Conservation (phyloP, 306 rosid genomes). For the Cucurbita ficifolia region DNA sequence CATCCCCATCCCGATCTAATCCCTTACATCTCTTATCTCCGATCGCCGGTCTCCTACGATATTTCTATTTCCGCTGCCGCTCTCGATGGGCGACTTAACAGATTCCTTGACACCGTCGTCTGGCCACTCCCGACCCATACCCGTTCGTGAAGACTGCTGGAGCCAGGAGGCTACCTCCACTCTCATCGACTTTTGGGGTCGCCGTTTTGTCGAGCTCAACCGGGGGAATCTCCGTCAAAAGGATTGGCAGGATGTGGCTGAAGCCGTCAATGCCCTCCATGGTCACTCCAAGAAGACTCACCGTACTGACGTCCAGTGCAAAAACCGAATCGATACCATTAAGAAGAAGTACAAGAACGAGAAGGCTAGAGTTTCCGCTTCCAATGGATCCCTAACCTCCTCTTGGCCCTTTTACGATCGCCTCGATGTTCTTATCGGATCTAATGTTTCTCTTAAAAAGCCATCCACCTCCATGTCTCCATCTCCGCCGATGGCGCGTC, state of each 20-base stretch:
- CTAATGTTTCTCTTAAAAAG: slow-evolving; percentile 32
- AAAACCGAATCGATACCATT: slow-evolving; percentile 83
- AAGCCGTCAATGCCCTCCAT: slow-evolving; percentile 81
- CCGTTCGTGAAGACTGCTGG: slow-evolving; percentile 97
- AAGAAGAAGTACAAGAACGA: slow-evolving; percentile 91
- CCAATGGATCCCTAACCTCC: slow-evolving; percentile 31
- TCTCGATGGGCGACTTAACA: slow-evolving; percentile 44
- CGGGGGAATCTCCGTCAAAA: slow-evolving; percentile 97
- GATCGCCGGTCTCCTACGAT: background rate
- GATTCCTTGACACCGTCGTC: slow-evolving; percentile 20
- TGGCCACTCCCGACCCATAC: slow-evolving; percentile 36
- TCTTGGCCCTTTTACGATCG: slow-evolving; percentile 77
- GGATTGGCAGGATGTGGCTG: slow-evolving; percentile 97
- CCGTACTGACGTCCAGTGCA: slow-evolving; percentile 94
- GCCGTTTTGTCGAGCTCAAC: slow-evolving; percentile 79
- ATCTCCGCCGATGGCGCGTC: no score
- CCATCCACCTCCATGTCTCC: background rate
- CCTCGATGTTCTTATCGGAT: slow-evolving; percentile 49
- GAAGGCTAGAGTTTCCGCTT: slow-evolving; percentile 65
- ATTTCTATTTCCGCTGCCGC: background rate
- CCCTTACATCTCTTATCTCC: background rate
- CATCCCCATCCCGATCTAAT: background rate
- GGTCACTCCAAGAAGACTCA: slow-evolving; percentile 80
- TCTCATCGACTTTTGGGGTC: slow-evolving; percentile 85
- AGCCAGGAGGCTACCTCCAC: slow-evolving; percentile 84